Base-by-base conservation (phyloP, 1,139 yeast genomes). In the Suhomyces chickasaworum region DNA sequence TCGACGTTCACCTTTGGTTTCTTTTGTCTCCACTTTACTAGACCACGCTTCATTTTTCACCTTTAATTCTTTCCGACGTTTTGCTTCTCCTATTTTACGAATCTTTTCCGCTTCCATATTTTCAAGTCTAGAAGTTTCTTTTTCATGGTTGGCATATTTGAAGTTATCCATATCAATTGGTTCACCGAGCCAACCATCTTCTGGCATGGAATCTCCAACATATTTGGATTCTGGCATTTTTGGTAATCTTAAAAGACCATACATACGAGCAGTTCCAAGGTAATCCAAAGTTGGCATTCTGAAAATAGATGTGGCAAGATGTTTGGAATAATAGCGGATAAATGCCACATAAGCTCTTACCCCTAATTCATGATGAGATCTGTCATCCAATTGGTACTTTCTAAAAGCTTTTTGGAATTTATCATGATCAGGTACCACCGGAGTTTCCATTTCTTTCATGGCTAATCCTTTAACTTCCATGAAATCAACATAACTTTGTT, bases 291-390 rank as follows among this genome's bases (percentile, higher is more conserved):
- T 70, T 39, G 80, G 78, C 17, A 88, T 59, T 51, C 99, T 75
- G 69, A 95, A 95, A 31, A 95, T 93, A 0, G 97, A 90, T 9
- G 86, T 75, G 0, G 97, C 96, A n/a, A 88, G 69, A 66, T 95
- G 99, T 60, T 89, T 90, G 12, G 93, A 81, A 62, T 93, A 95
- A 60, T 88, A 88, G 48, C 87, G 76, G 3, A 89, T 77, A 60
- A 85, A 93, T 1, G 95, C 91, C 36, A 95, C 95, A 61, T 85
- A 93, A 3, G 97, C 77, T 52, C 81, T 77, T 1, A 93, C 73
- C 0, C 91, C 95, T 30, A 80, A 73, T 56, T 93, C 98, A 64
- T 89, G 95, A 43, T 89, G 75, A 0, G 84, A 82, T 46, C 97
- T 68, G 61, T 91, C 97, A 22, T 72, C 74, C 23, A 87, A 66